Evolutionary conservation across 306 rosid species (phyloP), one percentile per base, ranked within the genome.

Genomic region (Ammopiptanthus mongolicus): DNA sequence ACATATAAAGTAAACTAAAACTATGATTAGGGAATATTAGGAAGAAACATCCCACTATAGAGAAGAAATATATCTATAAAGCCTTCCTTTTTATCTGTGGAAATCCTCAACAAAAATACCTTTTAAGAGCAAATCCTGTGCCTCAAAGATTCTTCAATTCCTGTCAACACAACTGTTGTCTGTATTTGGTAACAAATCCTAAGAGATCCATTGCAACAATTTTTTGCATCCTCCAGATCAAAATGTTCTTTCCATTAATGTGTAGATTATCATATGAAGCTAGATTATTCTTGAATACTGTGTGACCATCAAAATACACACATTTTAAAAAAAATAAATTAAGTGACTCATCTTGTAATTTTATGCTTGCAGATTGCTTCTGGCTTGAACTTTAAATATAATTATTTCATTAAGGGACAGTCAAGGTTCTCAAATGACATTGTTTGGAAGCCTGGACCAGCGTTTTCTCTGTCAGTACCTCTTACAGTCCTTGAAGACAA

Each of bases 391-490:
- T 80, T 92, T 74, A 95, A 87, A 84, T 95, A 95, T 78, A 95
- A 85, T 64, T 95, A 90, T 80, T 95, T 92, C 78, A 82, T 95
- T 77, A 92, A 81, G 88, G 88, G 68, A 71, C 92, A 92, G 75
- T 42, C 84, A 11, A 71, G 85, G 81, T 78, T 92, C 79, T 80
- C 89, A 53, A 71, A 66, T 59, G 88, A 74, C 79, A 81, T 95
- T 77, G 75, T 82, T 44, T 95, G 99, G 99, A 90, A 87, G 84
- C 83, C 92, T 82, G 99, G 99, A 74, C 97, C 99, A 48, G 88
- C 77, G n/a, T 90, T 86, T 74, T 88, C 96, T 80, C 80, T 95
- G 61, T 95, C 93, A 53, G 91, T 92, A 19, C 96, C 97, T 68
- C 79, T 48, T 63, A 66, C 81, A 37, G 62, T 64, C 22, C 78